Conservation (phyloP, 2,329 filamentous ascomycete genomes). For the Ophiostoma fasciatum region DNA sequence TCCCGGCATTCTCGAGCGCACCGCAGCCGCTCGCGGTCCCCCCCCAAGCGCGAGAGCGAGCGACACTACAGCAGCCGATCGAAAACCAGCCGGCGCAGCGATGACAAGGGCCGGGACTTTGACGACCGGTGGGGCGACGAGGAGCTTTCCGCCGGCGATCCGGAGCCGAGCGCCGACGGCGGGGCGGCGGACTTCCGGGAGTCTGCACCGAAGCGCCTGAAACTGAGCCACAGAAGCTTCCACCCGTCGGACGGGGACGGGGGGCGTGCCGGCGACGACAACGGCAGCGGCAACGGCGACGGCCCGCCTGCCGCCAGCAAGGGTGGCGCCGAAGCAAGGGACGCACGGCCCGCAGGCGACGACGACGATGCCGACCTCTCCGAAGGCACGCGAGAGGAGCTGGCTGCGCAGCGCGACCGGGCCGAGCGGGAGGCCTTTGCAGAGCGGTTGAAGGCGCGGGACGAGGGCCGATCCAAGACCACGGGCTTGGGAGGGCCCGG, state of each 20-base stretch:
- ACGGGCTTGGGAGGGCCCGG: slow-evolving; percentile 28
- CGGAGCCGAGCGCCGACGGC: slow-evolving; percentile 17
- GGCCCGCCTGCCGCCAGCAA: too few relatives aligned
- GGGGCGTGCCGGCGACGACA: neutral
- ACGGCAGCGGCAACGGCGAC: slow-evolving; percentile 3
- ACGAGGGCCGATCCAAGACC: slow-evolving; percentile 52
- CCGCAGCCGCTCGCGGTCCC: slow-evolving; percentile 15
- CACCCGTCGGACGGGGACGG: slow-evolving; percentile 27
- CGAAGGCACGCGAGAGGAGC: slow-evolving; percentile 42
- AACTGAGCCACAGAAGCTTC: slow-evolving; percentile 34
- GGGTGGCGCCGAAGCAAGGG: too few relatives aligned
- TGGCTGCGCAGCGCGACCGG: slow-evolving; percentile 48
- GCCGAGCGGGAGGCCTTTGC: slow-evolving; percentile 68
- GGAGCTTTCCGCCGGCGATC: slow-evolving; percentile 28
- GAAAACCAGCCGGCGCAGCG: slow-evolving; percentile 24
- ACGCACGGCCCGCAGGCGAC: slow-evolving; percentile 12
- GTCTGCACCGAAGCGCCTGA: slow-evolving; percentile 56
- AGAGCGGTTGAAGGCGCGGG: slow-evolving; percentile 57
- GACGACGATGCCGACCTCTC: slow-evolving; percentile 36
- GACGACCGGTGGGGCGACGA: slow-evolving; percentile 77
- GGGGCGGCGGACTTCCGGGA: slow-evolving; percentile 47
- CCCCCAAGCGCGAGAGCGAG: too few relatives aligned
- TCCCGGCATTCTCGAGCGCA: slow-evolving; percentile 14
- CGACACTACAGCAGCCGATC: slow-evolving; percentile 21
- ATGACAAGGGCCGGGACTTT: slow-evolving; percentile 33